Base-by-base conservation (phyloP, 73 alveolate genomes). In the Paramecium biaurelia region DNA sequence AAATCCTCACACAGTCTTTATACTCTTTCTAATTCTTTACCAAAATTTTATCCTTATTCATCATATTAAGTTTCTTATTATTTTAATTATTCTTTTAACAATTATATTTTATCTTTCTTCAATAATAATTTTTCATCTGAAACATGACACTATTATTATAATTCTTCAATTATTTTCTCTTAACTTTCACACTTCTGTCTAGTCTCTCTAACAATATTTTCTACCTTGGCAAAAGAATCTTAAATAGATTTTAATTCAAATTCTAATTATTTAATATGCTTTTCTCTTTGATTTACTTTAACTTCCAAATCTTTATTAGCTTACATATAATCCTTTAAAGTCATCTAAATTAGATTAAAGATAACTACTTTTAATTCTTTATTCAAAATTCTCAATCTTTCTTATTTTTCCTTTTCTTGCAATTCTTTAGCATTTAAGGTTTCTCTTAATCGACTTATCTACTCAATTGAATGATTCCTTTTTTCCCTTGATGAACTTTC, bases 361-460 rank as follows among this genome's bases (percentile, higher is more conserved):
- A 24, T n/a, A 7, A 21, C n/a, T 41, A 79, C 90, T 45, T 79
- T 79, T 24, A 79, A 34, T 47, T 79, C 90, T 34, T 79, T 79
- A 47, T 79, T 79, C 32, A 79, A 24, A 30, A 79, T 79, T 42
- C 49, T 38, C 32, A 79, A 79, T 43, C 90, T 41, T 21, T 79
- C 90, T 2, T 79, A 79, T 43, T 79, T 79, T 45, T 79, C 90
- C 30, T 63, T 79, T 79, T 79, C 90, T 24, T 79, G 14, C 0
- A 79, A 20, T 79, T 79, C 90, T 79, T 79, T 79, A 23, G 90
- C 90, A 79, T 47, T 79, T 26, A 79, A 24, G 6, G 90, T 79
- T 23, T 79, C 90, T 20, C 56, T 79, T 3, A 79, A 18, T 79
- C 90, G 28, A 23, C 90, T 79, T 4, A 79, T 41, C 49, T 43